Conservation (phyloP, 2,329 filamentous ascomycete genomes). For the Graphilbum ipis-grandicollis region DNA sequence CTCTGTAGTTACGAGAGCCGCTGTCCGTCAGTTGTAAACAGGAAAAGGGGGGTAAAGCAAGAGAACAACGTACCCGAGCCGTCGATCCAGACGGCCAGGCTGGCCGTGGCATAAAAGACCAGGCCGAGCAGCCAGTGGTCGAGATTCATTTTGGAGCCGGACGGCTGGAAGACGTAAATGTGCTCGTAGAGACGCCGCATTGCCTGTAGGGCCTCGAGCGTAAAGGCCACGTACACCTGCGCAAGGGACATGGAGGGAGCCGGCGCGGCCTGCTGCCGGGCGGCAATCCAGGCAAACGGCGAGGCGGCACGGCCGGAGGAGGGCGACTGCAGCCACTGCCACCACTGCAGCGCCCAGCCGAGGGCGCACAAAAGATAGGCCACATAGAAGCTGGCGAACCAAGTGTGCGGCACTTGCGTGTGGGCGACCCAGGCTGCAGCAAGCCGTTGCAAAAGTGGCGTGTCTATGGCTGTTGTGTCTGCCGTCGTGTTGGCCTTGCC, state of each 20-base stretch:
- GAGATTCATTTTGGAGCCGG: constrained; percentile 66
- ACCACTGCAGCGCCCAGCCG: constrained; percentile 52
- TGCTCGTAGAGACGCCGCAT: constrained; percentile 62
- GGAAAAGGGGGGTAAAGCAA: not conserved
- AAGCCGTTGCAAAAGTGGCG: constrained; percentile 4
- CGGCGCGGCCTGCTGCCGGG: constrained; percentile 1
- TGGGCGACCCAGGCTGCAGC: constrained; percentile 2
- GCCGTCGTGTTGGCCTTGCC: too few relatives aligned
- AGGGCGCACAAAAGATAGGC: constrained; percentile 49
- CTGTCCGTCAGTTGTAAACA: constrained; percentile 1
- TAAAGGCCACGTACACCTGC: constrained; percentile 50
- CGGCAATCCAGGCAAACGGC: constrained; percentile 2
- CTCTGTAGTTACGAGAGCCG: constrained; percentile 12
- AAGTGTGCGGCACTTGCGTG: constrained; percentile 48
- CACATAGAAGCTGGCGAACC: constrained; percentile 80
- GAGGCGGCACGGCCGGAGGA: not conserved
- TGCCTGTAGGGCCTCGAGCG: constrained; percentile 61
- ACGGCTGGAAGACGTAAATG: constrained; percentile 44
- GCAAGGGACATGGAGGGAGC: constrained; percentile 34
- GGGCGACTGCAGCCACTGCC: constrained; percentile 17
- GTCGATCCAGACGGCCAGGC: constrained; percentile 71
- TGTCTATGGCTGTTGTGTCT: not conserved
- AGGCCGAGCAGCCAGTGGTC: constrained; percentile 69
- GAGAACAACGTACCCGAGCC: constrained; percentile 37
- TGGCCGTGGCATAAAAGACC: constrained; percentile 57